Evolutionary conservation across 768 basidiomycete species (phyloP).

Genomic region (Suillus americanus): DNA sequence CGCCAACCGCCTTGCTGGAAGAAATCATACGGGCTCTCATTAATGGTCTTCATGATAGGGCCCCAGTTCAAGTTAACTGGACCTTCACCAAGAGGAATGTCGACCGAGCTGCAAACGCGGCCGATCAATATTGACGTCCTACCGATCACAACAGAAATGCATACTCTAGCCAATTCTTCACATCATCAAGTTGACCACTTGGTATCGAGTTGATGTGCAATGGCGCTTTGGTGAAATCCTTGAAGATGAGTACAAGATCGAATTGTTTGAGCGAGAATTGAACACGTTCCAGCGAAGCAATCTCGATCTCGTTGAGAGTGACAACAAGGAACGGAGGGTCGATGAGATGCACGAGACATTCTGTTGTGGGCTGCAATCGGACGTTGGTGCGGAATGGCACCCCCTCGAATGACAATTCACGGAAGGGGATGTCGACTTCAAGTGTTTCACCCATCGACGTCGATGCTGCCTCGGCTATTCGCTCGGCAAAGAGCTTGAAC

Average conservation of each 20-base stretch:
- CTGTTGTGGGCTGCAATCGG: slow-evolving; percentile 92
- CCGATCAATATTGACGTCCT: neutral
- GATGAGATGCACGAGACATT: slow-evolving; percentile 92
- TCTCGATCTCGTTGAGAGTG: slow-evolving; percentile 91
- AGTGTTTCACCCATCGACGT: slow-evolving; percentile 82
- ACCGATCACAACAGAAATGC: slow-evolving; percentile 28
- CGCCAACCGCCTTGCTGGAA: slow-evolving; percentile 96
- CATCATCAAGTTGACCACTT: slow-evolving; percentile 86
- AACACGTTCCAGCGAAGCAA: slow-evolving; percentile 95
- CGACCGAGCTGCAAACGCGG: slow-evolving; percentile 73
- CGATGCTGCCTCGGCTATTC: slow-evolving; percentile 82
- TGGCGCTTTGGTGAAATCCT: slow-evolving; percentile 90
- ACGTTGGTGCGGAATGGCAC: slow-evolving; percentile 96
- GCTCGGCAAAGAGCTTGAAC: slow-evolving; percentile 91
- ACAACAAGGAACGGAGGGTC: slow-evolving; percentile 97
- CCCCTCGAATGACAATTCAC: slow-evolving; percentile 95
- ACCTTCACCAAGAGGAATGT: slow-evolving; percentile 93
- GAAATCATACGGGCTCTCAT: slow-evolving; percentile 93
- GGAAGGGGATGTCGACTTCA: slow-evolving; percentile 95
- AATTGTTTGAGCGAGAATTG: slow-evolving; percentile 97
- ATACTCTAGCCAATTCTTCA: slow-evolving; percentile 99
- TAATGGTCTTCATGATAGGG: slow-evolving; percentile 98
- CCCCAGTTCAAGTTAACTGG: slow-evolving; percentile 98
- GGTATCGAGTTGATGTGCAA: slow-evolving; percentile 98
- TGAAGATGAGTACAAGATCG: slow-evolving; percentile 95